Base-by-base conservation (phyloP, 1,284 basidiomycete species). In the Heterobasidion parviporum region DNA sequence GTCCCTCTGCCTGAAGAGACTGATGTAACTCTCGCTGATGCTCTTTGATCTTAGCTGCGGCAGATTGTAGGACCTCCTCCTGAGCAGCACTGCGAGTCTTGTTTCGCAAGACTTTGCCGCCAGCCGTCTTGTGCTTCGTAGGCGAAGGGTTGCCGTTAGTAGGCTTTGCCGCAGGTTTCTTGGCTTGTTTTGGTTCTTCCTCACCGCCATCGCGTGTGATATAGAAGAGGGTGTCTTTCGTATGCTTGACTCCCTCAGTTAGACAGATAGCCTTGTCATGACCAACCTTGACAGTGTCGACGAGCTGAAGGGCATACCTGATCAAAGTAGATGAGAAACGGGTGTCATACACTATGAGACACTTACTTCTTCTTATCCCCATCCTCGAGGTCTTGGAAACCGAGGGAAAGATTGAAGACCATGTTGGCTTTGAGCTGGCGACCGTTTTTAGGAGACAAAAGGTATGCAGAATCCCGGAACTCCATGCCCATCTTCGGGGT, bases 181-280 rank as follows among this genome's bases (percentile, higher is more conserved):
- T 84, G 32, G 75, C 64, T 1, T 76, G 70, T 62, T 82, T 87
- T 60, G 79, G 78, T 57, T 77, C 77, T 46, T 56, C 62, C 47
- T 58, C 58, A 10, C 62, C 66, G 8, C 64, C 77, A 10, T 82
- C 82, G 2, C 77, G 74, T 41, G 81, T 87, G 52, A 88, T 68
- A 77, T 94, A 96, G 75, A 98, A 95, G 57, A 97, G 79, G 0
- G 92, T 89, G 59, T 98, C 93, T 65, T 92, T 92, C 47, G 86
- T 74, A 34, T 82, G 83, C 65, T 91, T 94, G 54, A 86, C 80
- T 6, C 92, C 93, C 57, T 93, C 88, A 0, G 94, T 96, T 47
- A 98, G 76, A 60, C 89, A 80, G 3, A 78, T 74, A 2, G 86
- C 83, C 55, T 82, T 85, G 55, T 86, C 81, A 46, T 79, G 69